Conservation (phyloP, 164 flowering plant genomes). For the Macadamia tetraphylla region DNA sequence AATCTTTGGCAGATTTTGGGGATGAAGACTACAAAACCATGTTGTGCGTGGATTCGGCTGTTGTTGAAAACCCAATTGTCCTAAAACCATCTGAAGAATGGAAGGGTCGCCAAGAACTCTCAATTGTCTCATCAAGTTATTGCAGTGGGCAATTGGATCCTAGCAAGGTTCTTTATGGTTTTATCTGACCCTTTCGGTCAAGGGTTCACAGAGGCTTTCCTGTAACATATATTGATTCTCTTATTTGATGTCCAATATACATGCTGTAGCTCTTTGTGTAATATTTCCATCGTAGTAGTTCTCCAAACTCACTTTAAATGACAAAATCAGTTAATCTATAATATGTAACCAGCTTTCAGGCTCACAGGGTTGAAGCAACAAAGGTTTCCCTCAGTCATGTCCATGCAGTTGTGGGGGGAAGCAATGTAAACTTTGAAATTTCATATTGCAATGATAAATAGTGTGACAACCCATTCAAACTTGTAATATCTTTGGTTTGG, state of each 20-base stretch:
- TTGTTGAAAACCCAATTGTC: slow-evolving; percentile 45
- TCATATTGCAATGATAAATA: too few relatives aligned
- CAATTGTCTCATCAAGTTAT: slow-evolving; percentile 80
- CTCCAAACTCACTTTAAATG: too few relatives aligned
- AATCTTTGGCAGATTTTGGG: slow-evolving; percentile 63
- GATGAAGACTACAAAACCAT: slow-evolving; percentile 71
- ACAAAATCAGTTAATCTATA: too few relatives aligned
- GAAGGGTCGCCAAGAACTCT: slow-evolving; percentile 72
- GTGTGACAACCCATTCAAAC: too few relatives aligned
- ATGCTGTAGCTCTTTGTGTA: background rate
- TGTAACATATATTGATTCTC: slow-evolving; percentile 16
- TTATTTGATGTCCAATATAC: slow-evolving; percentile 1
- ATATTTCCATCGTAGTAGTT: background rate
- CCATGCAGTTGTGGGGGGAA: too few relatives aligned
- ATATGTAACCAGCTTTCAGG: too few relatives aligned
- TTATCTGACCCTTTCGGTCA: slow-evolving; percentile 16
- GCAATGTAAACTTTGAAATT: too few relatives aligned
- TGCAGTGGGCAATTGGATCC: slow-evolving; percentile 90
- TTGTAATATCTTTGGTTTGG: too few relatives aligned
- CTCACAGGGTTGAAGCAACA: too few relatives aligned
- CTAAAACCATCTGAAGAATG: slow-evolving; percentile 76
- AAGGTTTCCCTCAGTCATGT: too few relatives aligned
- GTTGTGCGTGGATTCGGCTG: slow-evolving; percentile 65
- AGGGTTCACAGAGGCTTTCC: background rate
- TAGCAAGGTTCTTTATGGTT: slow-evolving; percentile 52